phyloP scores from a whole-genome alignment of 1,139 yeast genomes.

The Kodamaea suecica region DNA sequence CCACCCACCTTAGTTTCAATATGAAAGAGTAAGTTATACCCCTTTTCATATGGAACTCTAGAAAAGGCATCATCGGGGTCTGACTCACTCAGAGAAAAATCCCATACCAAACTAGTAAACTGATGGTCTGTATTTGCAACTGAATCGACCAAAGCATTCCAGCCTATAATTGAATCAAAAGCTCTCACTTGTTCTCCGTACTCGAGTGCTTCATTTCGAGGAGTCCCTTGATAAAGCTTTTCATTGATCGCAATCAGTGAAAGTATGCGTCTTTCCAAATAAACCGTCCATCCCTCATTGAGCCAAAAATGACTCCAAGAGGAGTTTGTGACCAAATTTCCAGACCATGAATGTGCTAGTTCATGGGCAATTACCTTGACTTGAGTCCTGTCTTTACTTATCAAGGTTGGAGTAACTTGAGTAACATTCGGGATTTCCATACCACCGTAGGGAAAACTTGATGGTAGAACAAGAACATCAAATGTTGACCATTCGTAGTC shows the following conservation, averaged over 20 bases:
- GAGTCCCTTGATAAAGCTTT: conserved; percentile 21
- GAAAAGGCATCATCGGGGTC: conserved; percentile 40
- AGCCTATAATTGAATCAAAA: conserved; percentile 31
- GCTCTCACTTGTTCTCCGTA: conserved; percentile 33
- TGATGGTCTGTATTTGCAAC: conserved; percentile 19
- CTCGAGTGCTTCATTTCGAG: conserved; percentile 15
- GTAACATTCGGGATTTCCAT: conserved; percentile 42
- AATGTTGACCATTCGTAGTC: conserved; percentile 35
- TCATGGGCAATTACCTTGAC: conserved; percentile 39
- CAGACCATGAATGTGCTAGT: conserved; percentile 40
- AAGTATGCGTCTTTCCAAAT: conserved; percentile 34
- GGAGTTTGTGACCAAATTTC: conserved; percentile 36
- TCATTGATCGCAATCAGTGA: conserved; percentile 30
- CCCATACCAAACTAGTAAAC: conserved; percentile 29
- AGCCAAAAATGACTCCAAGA: conserved; percentile 42
- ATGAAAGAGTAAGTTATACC: conserved; percentile 31
- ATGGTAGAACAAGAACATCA: conserved; percentile 34
- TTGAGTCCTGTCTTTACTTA: conserved; percentile 34
- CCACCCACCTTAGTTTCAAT: conserved; percentile 31
- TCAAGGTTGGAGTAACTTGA: conserved; percentile 36
- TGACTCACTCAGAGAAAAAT: conserved; percentile 17
- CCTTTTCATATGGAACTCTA: conserved; percentile 36
- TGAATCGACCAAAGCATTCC: conserved; percentile 28
- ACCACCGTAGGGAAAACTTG: conserved; percentile 39
- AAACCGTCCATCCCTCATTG: conserved; percentile 42